phyloP scores from a whole-genome alignment of 2,329 filamentous ascomycete genomes.

The Ascocoryne sarcoides region DNA sequence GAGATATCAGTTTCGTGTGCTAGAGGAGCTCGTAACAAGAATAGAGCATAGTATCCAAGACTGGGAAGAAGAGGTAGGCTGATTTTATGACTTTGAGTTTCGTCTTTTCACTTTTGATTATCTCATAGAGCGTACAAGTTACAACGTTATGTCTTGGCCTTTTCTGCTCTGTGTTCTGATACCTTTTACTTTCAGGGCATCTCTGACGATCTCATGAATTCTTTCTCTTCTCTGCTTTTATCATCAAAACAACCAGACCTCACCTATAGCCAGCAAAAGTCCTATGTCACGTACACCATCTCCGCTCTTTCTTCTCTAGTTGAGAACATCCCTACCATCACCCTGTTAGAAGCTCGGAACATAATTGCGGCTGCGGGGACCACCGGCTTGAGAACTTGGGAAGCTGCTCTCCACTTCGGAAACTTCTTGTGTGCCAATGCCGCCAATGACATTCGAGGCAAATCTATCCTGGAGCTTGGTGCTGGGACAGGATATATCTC shows the following conservation, averaged over 20 bases:
- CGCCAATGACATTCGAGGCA: slow-evolving; percentile 33
- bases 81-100: not conserved
- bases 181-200: slow-evolving; percentile 54
- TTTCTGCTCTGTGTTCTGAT: slow-evolving; percentile 14
- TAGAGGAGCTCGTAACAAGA: slow-evolving; percentile 62
- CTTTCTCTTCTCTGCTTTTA: slow-evolving; percentile 56
- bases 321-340: slow-evolving; percentile 35
- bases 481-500: slow-evolving; percentile 70
- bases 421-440: slow-evolving; percentile 47
- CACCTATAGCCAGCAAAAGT: slow-evolving; percentile 59
- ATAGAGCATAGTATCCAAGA: slow-evolving; percentile 70
- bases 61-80: slow-evolving; percentile 79
- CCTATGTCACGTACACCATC: slow-evolving; percentile 62
- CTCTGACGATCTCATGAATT: slow-evolving; percentile 68
- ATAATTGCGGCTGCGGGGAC: slow-evolving; percentile 64
- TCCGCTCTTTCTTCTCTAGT: slow-evolving; percentile 12
- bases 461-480: slow-evolving; percentile 62
- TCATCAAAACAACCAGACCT: slow-evolving; percentile 55
- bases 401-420: slow-evolving; percentile 66
- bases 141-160: too few relatives aligned
- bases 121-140: too few relatives aligned
- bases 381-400: slow-evolving; percentile 73
- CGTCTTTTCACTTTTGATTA: slow-evolving; percentile 1
- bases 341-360: slow-evolving; percentile 58
- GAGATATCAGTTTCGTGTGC: slow-evolving; percentile 59